These are phyloP conservation scores for Daedalea quercina DNA, from an alignment of 768 basidiomycete genomes.

Conservation along the genomic window DNA sequence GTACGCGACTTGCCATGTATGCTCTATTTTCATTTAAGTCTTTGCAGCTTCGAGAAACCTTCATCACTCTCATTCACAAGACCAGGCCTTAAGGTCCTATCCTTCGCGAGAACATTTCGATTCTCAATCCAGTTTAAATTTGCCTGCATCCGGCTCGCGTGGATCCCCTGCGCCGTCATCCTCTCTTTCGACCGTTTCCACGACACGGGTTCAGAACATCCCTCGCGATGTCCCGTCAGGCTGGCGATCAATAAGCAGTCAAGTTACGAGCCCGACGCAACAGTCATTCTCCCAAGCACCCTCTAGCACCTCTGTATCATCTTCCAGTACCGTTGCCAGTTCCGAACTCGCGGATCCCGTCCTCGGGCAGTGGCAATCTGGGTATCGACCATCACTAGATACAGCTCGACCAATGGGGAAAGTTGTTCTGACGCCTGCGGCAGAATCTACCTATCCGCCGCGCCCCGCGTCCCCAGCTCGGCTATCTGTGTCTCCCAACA, in stretches of 20 bases:
- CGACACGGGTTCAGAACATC: not conserved
- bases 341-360: conserved; percentile 9
- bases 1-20: conserved; percentile 15
- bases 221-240: conserved; percentile 5
- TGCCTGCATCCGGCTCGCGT: not conserved
- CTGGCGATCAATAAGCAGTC: conserved; percentile 2
- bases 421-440: conserved; percentile 10
- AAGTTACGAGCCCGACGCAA: conserved; percentile 9
- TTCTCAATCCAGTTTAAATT: conserved; percentile 14
- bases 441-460: not conserved
- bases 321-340: conserved; percentile 3
- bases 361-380: conserved; percentile 6
- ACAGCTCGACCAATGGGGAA: conserved; percentile 1
- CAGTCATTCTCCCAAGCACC: conserved; percentile 25
- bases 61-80: conserved; percentile 5
- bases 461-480: not conserved
- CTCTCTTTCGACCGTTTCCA: conserved; percentile 7
- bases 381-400: conserved; percentile 1
- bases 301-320: conserved; percentile 19
- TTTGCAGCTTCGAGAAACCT: conserved; percentile 4
- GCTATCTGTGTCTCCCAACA: not conserved
- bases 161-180: conserved; percentile 3
- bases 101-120: conserved; percentile 15
- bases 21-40: not conserved
- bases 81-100: not conserved